Conservation (phyloP, 2,329 filamentous ascomycete species). For the Raffaelea albimanens region DNA sequence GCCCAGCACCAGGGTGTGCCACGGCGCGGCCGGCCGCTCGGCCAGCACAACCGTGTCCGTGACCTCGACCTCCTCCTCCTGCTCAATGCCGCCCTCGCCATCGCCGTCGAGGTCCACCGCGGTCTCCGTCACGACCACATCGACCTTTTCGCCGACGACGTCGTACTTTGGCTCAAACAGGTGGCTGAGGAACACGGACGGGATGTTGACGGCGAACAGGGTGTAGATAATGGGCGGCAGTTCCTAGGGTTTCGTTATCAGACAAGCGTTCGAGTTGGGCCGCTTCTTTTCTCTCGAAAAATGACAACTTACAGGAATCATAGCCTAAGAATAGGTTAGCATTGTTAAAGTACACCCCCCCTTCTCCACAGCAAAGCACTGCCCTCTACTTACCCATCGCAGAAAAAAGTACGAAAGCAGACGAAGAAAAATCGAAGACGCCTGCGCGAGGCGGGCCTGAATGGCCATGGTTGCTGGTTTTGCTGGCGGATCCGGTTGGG, state of each 20-base stretch:
- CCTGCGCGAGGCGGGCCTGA: conserved; percentile 23
- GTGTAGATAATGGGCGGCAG: conserved; percentile 38
- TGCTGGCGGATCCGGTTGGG: background rate
- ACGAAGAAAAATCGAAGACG: conserved; percentile 41
- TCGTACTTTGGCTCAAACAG: conserved; percentile 46
- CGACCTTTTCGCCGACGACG: conserved; percentile 51
- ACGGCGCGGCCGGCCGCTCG: conserved; percentile 44
- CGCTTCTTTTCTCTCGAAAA: background rate
- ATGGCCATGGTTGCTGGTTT: conserved; percentile 17
- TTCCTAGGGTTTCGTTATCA: conserved; percentile 6
- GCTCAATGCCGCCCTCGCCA: conserved; percentile 21
- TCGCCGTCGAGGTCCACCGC: conserved; percentile 26
- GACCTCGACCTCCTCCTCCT: conserved; percentile 47
- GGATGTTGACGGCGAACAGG: conserved; percentile 56
- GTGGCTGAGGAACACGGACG: conserved; percentile 52
- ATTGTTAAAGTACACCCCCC: background rate
- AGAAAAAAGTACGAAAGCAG: conserved; percentile 47
- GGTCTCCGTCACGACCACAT: conserved; percentile 43
- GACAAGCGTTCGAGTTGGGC: background rate
- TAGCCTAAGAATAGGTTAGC: conserved; percentile 15
- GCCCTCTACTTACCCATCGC: conserved; percentile 47
- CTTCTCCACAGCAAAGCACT: background rate
- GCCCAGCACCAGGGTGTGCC: conserved; percentile 65
- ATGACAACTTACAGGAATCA: conserved; percentile 23
- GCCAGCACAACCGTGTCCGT: conserved; percentile 53